A percentile compares a stretch with the other conserved stretches of the same genome.
These are phyloP conservation scores for Lecanicillium sp. DNA, from an alignment of 2,329 filamentous ascomycete species.

Conservation along the genomic window DNA sequence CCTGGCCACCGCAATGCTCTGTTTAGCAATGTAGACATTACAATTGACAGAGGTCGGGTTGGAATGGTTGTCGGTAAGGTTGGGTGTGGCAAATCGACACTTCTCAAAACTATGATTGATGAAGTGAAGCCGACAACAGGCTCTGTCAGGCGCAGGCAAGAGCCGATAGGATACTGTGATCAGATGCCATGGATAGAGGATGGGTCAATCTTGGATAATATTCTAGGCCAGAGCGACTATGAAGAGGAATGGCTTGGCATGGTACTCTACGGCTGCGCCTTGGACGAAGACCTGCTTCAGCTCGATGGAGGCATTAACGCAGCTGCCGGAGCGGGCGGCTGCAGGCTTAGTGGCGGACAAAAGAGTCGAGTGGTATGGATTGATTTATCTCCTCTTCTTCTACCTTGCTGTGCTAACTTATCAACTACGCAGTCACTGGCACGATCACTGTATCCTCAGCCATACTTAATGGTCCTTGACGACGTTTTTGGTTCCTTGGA, in stretches of 20 bases:
- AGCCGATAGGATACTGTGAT: constrained; percentile 28
- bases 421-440: constrained; percentile 33
- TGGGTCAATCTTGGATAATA: constrained; percentile 20
- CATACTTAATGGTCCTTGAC: not conserved
- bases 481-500: not conserved
- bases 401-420: constrained; percentile 3
- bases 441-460: constrained; percentile 25
- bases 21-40: constrained; percentile 18
- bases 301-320: constrained; percentile 29
- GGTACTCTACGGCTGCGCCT: constrained; percentile 28
- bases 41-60: constrained; percentile 17
- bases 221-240: constrained; percentile 18
- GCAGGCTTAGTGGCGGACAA: constrained; percentile 39
- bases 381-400: not conserved
- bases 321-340: constrained; percentile 34
- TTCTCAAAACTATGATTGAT: constrained; percentile 33
- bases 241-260: constrained; percentile 24
- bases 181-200: constrained; percentile 21
- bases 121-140: constrained; percentile 26
- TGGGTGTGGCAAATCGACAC: constrained; percentile 37
- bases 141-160: constrained; percentile 15
- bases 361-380: constrained; percentile 35
- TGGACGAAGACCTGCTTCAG: constrained; percentile 27
- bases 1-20: not conserved
- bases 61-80: constrained; percentile 35